phyloP scores from a whole-genome alignment of 495 filamentous ascomycete genomes.

The Aspergillus saccharolyticus region DNA sequence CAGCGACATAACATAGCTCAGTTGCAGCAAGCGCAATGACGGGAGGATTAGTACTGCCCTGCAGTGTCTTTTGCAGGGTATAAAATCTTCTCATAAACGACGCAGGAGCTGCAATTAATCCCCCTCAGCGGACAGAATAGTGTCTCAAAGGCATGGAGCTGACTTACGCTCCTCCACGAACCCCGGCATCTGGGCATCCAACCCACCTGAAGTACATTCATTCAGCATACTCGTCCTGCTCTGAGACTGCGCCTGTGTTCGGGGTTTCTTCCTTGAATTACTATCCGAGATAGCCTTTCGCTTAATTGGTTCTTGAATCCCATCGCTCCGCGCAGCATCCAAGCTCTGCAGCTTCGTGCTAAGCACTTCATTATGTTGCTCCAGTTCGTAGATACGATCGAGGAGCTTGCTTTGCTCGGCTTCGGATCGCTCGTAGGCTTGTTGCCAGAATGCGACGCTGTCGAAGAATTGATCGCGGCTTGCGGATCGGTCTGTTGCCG shows the following conservation, averaged over 20 bases:
- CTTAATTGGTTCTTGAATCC: slow-evolving; percentile 18
- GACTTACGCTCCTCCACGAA: slow-evolving; percentile 2
- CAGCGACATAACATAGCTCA: slow-evolving; percentile 25
- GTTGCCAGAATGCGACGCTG: slow-evolving; percentile 46
- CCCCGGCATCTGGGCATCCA: neutral
- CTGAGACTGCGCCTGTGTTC: slow-evolving; percentile 12
- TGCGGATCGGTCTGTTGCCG: slow-evolving; percentile 8
- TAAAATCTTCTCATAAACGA: slow-evolving; percentile 33
- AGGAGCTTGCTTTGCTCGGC: slow-evolving; percentile 40
- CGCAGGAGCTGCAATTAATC: slow-evolving; percentile 7
- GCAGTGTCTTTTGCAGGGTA: slow-evolving; percentile 28
- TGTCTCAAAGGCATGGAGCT: neutral
- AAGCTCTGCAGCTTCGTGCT: slow-evolving; percentile 17
- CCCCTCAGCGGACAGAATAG: slow-evolving; percentile 1
- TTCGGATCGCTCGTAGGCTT: slow-evolving; percentile 43
- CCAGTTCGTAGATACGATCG: slow-evolving; percentile 38
- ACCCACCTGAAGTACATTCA: neutral
- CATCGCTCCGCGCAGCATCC: neutral
- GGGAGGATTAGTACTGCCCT: slow-evolving; percentile 21
- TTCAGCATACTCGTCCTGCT: neutral
- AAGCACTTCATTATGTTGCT: slow-evolving; percentile 32
- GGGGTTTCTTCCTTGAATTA: slow-evolving; percentile 21
- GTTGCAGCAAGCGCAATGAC: slow-evolving; percentile 22
- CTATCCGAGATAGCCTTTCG: slow-evolving; percentile 17
- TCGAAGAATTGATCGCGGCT: slow-evolving; percentile 38